Evolutionary conservation across 345 rosid species (phyloP).

Genomic region (Pseudoturritis turrita): DNA sequence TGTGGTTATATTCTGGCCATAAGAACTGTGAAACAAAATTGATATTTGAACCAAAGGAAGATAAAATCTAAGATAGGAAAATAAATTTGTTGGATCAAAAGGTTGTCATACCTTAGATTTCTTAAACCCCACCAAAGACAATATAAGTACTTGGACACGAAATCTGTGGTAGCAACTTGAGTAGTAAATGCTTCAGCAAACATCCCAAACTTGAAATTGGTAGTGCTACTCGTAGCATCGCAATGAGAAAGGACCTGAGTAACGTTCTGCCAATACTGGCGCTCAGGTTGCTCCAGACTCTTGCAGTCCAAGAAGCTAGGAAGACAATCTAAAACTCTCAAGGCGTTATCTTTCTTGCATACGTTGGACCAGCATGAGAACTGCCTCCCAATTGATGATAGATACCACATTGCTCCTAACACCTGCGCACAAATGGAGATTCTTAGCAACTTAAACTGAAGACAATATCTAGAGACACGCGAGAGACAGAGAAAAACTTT

Average conservation of each 20-base stretch:
- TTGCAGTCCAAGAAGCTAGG: constrained; percentile 60
- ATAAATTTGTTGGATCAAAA: background rate
- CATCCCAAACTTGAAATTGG: constrained; percentile 63
- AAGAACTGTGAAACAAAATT: constrained; percentile 46
- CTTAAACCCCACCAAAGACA: constrained; percentile 95
- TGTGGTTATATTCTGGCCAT: constrained; percentile 77
- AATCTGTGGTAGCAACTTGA: constrained; percentile 50
- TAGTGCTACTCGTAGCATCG: constrained; percentile 43
- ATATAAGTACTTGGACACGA: constrained; percentile 57
- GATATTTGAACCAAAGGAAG: background rate
- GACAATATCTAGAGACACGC: background rate
- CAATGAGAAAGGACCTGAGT: constrained; percentile 55
- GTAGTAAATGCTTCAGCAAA: constrained; percentile 67
- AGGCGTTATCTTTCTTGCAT: constrained; percentile 44
- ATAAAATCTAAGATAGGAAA: background rate
- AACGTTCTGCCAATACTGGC: constrained; percentile 64
- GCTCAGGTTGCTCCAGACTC: constrained; percentile 39
- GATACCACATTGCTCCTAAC: constrained; percentile 80
- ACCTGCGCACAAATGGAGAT: constrained; percentile 39
- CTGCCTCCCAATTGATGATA: constrained; percentile 66
- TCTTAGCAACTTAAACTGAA: background rate
- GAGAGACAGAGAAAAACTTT: constrained; percentile 4
- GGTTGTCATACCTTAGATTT: constrained; percentile 54
- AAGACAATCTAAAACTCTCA: constrained; percentile 45
- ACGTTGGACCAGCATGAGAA: constrained; percentile 68